These are phyloP conservation scores for Coniochaeta sp. DNA, from an alignment of 2,329 filamentous ascomycete species.

Conservation along the genomic window DNA sequence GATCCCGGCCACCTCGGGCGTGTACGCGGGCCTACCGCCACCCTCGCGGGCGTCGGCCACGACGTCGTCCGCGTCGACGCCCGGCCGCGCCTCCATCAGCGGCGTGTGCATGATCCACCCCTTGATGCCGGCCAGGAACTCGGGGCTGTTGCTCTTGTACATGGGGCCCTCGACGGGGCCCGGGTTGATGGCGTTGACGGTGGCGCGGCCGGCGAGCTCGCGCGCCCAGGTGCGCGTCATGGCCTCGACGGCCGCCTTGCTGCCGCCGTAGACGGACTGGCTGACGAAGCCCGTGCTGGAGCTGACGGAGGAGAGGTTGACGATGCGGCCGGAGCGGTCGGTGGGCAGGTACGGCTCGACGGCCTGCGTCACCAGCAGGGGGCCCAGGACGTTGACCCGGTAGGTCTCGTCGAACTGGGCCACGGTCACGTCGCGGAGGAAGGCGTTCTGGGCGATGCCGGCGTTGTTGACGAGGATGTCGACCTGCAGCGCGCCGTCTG, in stretches of 20 bases:
- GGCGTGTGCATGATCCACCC: slow-evolving; percentile 48
- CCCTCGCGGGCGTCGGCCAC: slow-evolving; percentile 50
- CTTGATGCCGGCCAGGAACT: slow-evolving; percentile 33
- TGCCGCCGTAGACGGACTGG: slow-evolving; percentile 51
- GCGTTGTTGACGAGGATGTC: slow-evolving; percentile 89
- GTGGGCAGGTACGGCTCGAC: slow-evolving; percentile 60
- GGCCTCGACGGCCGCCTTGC: slow-evolving; percentile 51
- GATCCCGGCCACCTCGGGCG: slow-evolving; percentile 65
- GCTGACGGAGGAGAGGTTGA: slow-evolving; percentile 49
- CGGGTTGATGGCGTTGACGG: slow-evolving; percentile 51
- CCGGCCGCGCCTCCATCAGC: slow-evolving; percentile 51
- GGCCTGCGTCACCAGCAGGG: slow-evolving; percentile 70
- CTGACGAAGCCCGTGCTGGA: slow-evolving; percentile 45
- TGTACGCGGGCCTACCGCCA: slow-evolving; percentile 55
- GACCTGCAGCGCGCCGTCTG: slow-evolving; percentile 48
- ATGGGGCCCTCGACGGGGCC: slow-evolving; percentile 47
- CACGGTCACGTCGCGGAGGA: slow-evolving; percentile 52
- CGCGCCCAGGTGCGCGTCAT: slow-evolving; percentile 54
- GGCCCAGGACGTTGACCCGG: slow-evolving; percentile 75
- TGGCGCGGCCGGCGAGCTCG: slow-evolving; percentile 44
- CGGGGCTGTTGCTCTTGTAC: slow-evolving; percentile 36
- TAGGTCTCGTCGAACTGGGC: slow-evolving; percentile 67
- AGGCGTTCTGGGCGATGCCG: slow-evolving; percentile 60
- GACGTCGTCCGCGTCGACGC: slow-evolving; percentile 54
- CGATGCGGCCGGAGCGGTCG: slow-evolving; percentile 54